Conservation (phyloP, 2,329 filamentous ascomycete genomes). For the Diaporthe destruens region DNA sequence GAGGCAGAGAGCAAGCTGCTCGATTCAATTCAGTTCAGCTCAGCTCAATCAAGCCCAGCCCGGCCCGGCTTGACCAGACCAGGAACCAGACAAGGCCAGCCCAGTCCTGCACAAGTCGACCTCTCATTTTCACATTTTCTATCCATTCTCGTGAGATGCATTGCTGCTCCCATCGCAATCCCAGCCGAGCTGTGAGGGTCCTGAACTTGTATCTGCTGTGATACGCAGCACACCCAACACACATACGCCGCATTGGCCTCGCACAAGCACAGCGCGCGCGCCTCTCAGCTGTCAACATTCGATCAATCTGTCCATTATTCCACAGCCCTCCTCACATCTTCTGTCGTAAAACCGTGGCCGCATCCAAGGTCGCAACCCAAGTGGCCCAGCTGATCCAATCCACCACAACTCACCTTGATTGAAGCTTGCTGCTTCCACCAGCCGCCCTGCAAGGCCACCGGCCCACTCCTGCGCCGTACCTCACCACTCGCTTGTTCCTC, state of each 20-base stretch:
- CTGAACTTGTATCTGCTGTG: conserved; percentile 27
- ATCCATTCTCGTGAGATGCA: conserved; percentile 39
- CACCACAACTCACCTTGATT: conserved; percentile 6
- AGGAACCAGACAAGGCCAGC: background rate
- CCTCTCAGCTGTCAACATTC: conserved; percentile 40
- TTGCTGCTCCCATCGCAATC: conserved; percentile 31
- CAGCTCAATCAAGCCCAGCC: background rate
- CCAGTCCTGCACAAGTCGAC: conserved; percentile 16
- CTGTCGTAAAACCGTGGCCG: conserved; percentile 37
- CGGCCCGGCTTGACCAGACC: background rate
- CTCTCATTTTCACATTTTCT: conserved; percentile 19
- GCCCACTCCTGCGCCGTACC: conserved; percentile 20
- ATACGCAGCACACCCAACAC: conserved; percentile 33
- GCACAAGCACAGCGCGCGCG: conserved; percentile 19
- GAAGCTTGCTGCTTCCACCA: conserved; percentile 20
- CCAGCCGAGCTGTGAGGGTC: conserved; percentile 38
- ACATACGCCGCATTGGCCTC: conserved; percentile 9
- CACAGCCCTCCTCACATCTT: background rate
- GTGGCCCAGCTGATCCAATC: conserved; percentile 22
- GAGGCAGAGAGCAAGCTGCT: background rate
- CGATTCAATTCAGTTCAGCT: background rate
- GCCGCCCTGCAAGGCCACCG: conserved; percentile 24
- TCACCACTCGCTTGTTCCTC: conserved; percentile 32
- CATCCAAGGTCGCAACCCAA: conserved; percentile 23
- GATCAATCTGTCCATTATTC: background rate